Conservation (phyloP, 768 basidiomycete species). For the Amanita subjunquillea region DNA sequence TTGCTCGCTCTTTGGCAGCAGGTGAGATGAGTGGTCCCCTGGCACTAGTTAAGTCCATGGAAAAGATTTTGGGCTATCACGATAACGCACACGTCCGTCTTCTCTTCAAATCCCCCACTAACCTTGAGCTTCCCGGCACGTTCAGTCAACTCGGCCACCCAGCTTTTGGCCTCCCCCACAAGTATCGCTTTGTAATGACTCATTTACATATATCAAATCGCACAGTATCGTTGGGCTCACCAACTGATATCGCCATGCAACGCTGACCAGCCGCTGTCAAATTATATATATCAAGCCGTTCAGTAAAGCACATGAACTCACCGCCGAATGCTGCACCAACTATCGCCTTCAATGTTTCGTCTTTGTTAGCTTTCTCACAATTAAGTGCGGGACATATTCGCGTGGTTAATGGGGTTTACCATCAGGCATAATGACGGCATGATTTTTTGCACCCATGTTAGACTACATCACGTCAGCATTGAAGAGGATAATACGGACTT, state of each 20-base stretch:
- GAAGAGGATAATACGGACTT: background rate
- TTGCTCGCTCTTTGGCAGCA: slow-evolving; percentile 69
- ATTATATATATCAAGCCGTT: slow-evolving; percentile 6
- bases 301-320: slow-evolving; percentile 17
- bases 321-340: slow-evolving; percentile 91
- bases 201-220: background rate
- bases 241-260: slow-evolving; percentile 94
- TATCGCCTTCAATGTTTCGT: slow-evolving; percentile 84
- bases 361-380: slow-evolving; percentile 68
- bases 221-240: slow-evolving; percentile 28
- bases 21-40: slow-evolving; percentile 81
- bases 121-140: slow-evolving; percentile 74
- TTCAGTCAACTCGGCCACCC: slow-evolving; percentile 82
- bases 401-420: slow-evolving; percentile 33
- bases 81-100: slow-evolving; percentile 60
- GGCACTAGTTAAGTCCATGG: slow-evolving; percentile 4
- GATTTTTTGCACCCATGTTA: slow-evolving; percentile 92
- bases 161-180: slow-evolving; percentile 69
- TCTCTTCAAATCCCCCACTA: slow-evolving; percentile 83
- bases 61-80: background rate
- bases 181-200: slow-evolving; percentile 42
- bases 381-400: background rate
- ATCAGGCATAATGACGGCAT: slow-evolving; percentile 88
- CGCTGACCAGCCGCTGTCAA: slow-evolving; percentile 83
- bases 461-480: slow-evolving; percentile 18